A percentile compares a stretch with the other conserved stretches of the same genome.
Evolutionary conservation across 495 filamentous ascomycete genomes (phyloP).

Genomic region (Monascus purpureus): DNA sequence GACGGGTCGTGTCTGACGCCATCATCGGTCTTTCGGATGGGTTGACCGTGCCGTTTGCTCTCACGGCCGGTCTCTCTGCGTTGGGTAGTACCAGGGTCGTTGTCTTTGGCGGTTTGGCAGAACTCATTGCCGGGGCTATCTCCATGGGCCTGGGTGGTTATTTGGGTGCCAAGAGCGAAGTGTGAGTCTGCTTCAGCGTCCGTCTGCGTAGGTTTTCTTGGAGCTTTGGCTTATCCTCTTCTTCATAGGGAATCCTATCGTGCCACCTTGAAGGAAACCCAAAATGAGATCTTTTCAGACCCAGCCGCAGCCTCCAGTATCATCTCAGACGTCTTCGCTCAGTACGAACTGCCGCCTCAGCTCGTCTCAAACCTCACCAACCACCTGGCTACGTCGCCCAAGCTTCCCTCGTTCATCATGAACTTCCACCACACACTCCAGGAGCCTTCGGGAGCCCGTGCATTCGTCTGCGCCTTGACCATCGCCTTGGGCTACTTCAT

Average conservation of each 20-base stretch:
- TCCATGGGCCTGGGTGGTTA: constrained; percentile 47
- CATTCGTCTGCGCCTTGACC: constrained; percentile 45
- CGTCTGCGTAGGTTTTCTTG: no score
- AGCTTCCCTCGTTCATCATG: constrained; percentile 41
- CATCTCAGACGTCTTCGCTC: constrained; percentile 37
- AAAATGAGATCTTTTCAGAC: constrained; percentile 23
- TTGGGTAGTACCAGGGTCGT: constrained; percentile 41
- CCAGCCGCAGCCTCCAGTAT: constrained; percentile 22
- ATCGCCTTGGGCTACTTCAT: constrained; percentile 62
- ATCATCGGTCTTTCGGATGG: constrained; percentile 49
- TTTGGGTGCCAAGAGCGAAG: constrained; percentile 58
- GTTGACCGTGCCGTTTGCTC: constrained; percentile 46
- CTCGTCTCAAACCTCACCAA: constrained; percentile 30
- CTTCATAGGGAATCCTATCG: constrained; percentile 42
- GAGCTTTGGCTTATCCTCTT: no score
- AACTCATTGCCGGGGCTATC: constrained; percentile 44
- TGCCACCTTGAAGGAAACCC: constrained; percentile 33
- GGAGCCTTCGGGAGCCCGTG: constrained; percentile 35
- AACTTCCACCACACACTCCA: constrained; percentile 42
- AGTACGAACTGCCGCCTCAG: constrained; percentile 36
- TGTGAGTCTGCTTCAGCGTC: constrained; percentile 25
- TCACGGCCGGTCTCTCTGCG: constrained; percentile 42
- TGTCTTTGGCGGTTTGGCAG: constrained; percentile 43
- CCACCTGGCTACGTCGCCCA: constrained; percentile 33
- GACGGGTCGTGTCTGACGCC: constrained; percentile 41